Evolutionary conservation across 192 early-diverging fungal species (phyloP).

Genomic region (Rhizoclosmatium globosum): DNA sequence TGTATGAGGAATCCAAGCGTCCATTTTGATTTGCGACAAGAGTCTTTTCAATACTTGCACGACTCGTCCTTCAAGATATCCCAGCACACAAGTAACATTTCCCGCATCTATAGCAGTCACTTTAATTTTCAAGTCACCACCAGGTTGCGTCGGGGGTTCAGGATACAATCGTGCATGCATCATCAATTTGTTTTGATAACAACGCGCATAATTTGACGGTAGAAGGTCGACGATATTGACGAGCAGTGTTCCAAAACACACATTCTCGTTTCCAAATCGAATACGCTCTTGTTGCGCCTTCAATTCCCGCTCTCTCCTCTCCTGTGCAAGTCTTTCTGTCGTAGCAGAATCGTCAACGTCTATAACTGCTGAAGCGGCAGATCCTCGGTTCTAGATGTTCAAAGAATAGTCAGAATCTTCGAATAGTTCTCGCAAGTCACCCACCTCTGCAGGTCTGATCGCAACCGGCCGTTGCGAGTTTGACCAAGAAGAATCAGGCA

Average conservation of each 20-base stretch:
- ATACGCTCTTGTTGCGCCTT: not conserved
- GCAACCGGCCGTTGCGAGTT: too few species aligned
- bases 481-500: not conserved
- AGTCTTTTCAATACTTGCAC: not conserved
- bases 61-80: conserved; percentile 6
- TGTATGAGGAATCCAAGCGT: conserved; percentile 12
- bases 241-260: conserved; percentile 41
- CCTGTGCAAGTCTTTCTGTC: conserved; percentile 25
- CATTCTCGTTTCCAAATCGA: not conserved
- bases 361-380: conserved; percentile 30
- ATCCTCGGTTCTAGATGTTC: not conserved
- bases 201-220: conserved; percentile 26
- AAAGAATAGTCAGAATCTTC: too few species aligned
- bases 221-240: conserved; percentile 16
- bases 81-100: not conserved
- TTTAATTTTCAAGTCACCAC: not conserved
- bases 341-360: conserved; percentile 46
- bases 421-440: too few species aligned
- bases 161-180: conserved; percentile 32
- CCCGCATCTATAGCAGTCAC: not conserved
- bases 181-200: conserved; percentile 24
- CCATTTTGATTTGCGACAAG: conserved; percentile 6
- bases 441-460: too few species aligned
- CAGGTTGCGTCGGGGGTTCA: not conserved
- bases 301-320: not conserved